These are phyloP conservation scores for Macaranga tanarius DNA, from an alignment of 441 rosid species.

Conservation along the genomic window DNA sequence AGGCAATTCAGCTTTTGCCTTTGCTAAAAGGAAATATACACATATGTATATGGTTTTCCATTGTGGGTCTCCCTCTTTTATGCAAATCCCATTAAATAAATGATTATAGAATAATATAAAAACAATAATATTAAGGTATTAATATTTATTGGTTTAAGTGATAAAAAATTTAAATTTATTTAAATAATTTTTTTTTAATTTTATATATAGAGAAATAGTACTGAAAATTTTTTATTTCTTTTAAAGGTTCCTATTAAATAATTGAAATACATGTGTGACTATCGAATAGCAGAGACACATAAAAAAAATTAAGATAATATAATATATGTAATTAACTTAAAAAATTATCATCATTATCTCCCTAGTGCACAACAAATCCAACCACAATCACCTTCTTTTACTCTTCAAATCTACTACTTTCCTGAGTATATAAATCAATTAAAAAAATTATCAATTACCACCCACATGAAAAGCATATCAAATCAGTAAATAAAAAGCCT, in stretches of 20 bases:
- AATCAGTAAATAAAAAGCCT: neutral
- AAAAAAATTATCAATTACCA: neutral
- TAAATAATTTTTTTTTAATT: too few species aligned
- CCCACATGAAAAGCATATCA: neutral
- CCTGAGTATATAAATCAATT: neutral
- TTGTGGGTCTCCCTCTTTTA: slow-evolving; percentile 63
- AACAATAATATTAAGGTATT: too few species aligned
- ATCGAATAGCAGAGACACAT: too few species aligned
- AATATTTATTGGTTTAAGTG: too few species aligned
- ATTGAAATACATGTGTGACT: too few species aligned
- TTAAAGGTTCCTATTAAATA: too few species aligned
- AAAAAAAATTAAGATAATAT: too few species aligned
- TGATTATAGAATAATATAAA: too few species aligned
- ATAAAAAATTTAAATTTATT: too few species aligned
- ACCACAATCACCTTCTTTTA: neutral
- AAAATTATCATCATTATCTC: neutral
- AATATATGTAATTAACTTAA: neutral
- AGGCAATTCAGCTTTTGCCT: slow-evolving; percentile 71
- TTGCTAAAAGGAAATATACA: slow-evolving; percentile 18
- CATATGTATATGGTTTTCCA: slow-evolving; percentile 37
- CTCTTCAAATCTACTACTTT: neutral
- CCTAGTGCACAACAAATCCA: slow-evolving; percentile 1
- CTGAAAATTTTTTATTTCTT: too few species aligned
- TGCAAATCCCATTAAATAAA: slow-evolving; percentile 27
- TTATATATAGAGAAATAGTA: too few species aligned